Base-by-base conservation (phyloP, 1,139 yeast genomes). In the Kluyveromyces marxianus region DNA sequence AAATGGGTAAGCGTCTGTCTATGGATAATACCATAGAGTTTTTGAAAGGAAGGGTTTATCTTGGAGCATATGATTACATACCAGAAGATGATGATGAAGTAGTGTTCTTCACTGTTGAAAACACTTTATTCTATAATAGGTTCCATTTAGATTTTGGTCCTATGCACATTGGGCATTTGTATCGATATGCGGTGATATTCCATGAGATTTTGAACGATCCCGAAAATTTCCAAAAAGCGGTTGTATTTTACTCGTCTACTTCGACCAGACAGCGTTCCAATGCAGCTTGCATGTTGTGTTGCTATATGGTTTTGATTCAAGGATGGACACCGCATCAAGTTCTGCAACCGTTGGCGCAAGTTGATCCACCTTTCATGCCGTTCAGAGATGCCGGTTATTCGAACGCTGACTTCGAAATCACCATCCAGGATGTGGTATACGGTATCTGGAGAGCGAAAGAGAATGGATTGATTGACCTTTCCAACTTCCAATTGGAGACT, bases 371-470 rank as follows among this genome's bases (percentile, higher is more conserved):
- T 2, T 83, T 90, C 56, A 90, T 85, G 82, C 83, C 92, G 1
- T 92, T 90, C 65, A 75, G 98, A 63, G 98, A 92, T 65, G 98
- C 98, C 0, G 98, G 98, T 2, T 92, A 92, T 65, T 86, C 96
- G 4, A 83, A 82, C 48, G 96, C 97, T 0, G 98, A 92, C 65
- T 92, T 87, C 61, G 95, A 85, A 59, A 79, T 92, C 52, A 80
- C 96, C 8, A 87, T 92, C 52, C 98, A 92, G 65, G 98, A 92
- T 64, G 77, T 92, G 14, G 95, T 92, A 3, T 92, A 92, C 59
- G 98, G 95, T 7, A 81, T 94, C 66, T 92, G 98, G 98, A 75
- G 96, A 58, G 98, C 98, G n/a, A 92, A 92, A 62, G 97, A 90
- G 62, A 76, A 94, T 60, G 84, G 87, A 3, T 79, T 92, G 74